A percentile compares a stretch with the other conserved stretches of the same genome.
phyloP scores from a whole-genome alignment of 176 grass and related monocot genomes.

The Avena sativa region DNA sequence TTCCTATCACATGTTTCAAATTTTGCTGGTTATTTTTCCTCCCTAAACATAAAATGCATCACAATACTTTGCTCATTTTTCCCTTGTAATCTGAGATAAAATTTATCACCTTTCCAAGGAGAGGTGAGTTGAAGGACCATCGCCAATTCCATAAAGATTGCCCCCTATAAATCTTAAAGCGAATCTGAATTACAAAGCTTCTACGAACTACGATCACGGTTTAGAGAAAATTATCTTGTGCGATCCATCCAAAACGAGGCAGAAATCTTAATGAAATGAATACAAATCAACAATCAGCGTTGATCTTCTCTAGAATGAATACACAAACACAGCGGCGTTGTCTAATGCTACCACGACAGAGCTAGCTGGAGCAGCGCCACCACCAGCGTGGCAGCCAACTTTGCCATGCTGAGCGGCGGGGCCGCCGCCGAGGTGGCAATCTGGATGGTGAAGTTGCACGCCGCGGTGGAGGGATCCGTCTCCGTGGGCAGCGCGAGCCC shows the following conservation, averaged over 20 bases:
- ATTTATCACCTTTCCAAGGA: no score
- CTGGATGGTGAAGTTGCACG: conserved; percentile 46
- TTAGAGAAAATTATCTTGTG: neutral
- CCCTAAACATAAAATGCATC: no score
- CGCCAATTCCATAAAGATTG: no score
- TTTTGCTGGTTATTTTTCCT: no score
- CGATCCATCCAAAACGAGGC: neutral
- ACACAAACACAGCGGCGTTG: neutral
- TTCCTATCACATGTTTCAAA: no score
- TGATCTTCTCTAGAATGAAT: neutral
- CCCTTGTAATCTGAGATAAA: no score
- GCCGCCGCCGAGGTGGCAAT: neutral
- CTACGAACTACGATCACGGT: neutral
- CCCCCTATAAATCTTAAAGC: no score
- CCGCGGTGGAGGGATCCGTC: conserved; percentile 61
- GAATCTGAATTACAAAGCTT: no score
- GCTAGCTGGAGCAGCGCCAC: neutral
- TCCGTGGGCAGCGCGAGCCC: conserved; percentile 59
- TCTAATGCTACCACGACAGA: neutral
- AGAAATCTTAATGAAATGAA: neutral
- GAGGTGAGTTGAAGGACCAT: no score
- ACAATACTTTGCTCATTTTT: no score
- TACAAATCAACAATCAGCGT: neutral
- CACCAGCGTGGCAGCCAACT: neutral
- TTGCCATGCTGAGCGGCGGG: neutral